Evolutionary conservation across 495 filamentous ascomycete genomes (phyloP).

Genomic region (Aspergillus bridgeri): DNA sequence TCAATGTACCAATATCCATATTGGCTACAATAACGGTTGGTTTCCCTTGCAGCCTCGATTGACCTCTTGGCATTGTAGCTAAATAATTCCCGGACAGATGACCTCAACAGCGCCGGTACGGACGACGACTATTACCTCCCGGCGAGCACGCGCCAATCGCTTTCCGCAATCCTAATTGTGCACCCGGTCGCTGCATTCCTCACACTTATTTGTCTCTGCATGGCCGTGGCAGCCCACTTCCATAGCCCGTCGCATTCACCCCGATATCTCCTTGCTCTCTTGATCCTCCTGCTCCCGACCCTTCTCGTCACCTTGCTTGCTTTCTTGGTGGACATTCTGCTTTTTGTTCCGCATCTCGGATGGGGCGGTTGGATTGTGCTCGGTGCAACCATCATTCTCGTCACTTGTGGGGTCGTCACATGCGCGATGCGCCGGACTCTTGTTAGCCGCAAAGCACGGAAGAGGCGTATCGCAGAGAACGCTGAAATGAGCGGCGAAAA

Average conservation of each 20-base stretch:
- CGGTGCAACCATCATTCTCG: slow-evolving; percentile 82
- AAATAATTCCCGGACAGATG: slow-evolving; percentile 21
- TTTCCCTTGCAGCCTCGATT: slow-evolving; percentile 14
- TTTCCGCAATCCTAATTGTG: slow-evolving; percentile 89
- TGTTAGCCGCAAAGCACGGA: slow-evolving; percentile 85
- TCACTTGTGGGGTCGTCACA: slow-evolving; percentile 77
- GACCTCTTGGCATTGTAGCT: not conserved
- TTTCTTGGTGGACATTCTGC: slow-evolving; percentile 91
- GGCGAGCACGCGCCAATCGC: slow-evolving; percentile 66
- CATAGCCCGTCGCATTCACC: slow-evolving; percentile 91
- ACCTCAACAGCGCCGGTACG: slow-evolving; percentile 40
- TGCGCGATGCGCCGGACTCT: slow-evolving; percentile 97
- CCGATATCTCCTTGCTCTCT: slow-evolving; percentile 74
- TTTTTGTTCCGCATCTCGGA: slow-evolving; percentile 89
- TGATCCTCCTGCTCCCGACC: slow-evolving; percentile 82
- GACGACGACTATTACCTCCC: slow-evolving; percentile 67
- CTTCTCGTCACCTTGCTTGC: slow-evolving; percentile 80
- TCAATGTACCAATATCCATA: slow-evolving; percentile 65
- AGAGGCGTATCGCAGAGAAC: slow-evolving; percentile 87
- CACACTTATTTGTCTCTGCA: slow-evolving; percentile 75
- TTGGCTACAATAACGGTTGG: slow-evolving; percentile 87
- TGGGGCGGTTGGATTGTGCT: slow-evolving; percentile 97
- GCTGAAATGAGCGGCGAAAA: slow-evolving; percentile 93
- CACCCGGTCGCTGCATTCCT: slow-evolving; percentile 88
- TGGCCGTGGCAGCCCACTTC: slow-evolving; percentile 80